Base-by-base conservation (phyloP, 768 basidiomycete genomes). In the Galerina marginata region DNA sequence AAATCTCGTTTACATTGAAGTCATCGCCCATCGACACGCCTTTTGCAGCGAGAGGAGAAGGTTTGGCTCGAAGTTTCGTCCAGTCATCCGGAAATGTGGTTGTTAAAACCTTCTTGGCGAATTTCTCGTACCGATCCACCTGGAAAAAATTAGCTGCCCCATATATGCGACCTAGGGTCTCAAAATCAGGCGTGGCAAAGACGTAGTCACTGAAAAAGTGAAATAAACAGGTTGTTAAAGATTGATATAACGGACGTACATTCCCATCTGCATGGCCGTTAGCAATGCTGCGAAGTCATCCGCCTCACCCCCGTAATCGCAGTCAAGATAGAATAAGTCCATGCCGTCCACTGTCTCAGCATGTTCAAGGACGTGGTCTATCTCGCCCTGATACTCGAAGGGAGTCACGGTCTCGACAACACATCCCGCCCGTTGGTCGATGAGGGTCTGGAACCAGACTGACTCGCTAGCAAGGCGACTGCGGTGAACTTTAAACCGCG, bases 71-170 rank as follows among this genome's bases (percentile, higher is more conserved):
- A 20, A 77, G 15, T 11, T 56, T 20, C 2, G 45, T 46, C n/a
- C 77, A 65, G 40, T 67, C 52, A 7, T 51, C 42, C 2, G 75
- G 65, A 71, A 75, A 81, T 48, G 64, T 60, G 4, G 63, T 58
- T n/a, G 71, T 58, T 1, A 80, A 64, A 20, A 58, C 62, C 25
- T 66, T 58, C 9, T 61, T 47, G 6, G 78, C 67, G 51, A 71
- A 78, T 15, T 58, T 59, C 12, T 53, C 46, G 44, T 74, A 70
- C 2, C 60, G 57, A 2, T 53, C 37, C 59, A 77, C 79, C 9
- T 61, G 38, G 47, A 78, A 74, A 0, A 66, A 62, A 14, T 69
- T 65, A 1, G 79, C 67, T 0, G 74, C 75, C 25, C 77, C 72
- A 10, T 77, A 68, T n/a, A 80, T 58, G 3, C 75, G 59, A 9